A percentile compares a stretch with the other conserved stretches of the same genome.
Conservation (phyloP, 1,139 yeast species). For the Suhomyces chickasaworum region DNA sequence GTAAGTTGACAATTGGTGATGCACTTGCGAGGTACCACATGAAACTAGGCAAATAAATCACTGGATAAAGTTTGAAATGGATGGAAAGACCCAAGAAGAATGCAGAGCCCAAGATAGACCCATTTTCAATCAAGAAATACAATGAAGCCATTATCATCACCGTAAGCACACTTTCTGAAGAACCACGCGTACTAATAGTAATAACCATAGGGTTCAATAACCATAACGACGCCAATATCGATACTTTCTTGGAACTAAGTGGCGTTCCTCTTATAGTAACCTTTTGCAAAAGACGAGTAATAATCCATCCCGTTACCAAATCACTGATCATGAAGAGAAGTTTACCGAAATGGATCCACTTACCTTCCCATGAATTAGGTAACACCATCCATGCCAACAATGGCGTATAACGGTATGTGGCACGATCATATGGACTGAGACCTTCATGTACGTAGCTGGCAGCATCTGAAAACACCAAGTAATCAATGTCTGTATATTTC, state of each 20-base stretch:
- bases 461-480: slow-evolving; percentile 91
- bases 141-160: slow-evolving; percentile 70
- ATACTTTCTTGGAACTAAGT: slow-evolving; percentile 30
- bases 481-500: slow-evolving; percentile 91
- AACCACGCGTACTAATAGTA: slow-evolving; percentile 90
- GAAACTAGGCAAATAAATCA: slow-evolving; percentile 72
- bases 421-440: slow-evolving; percentile 75
- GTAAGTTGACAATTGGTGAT: slow-evolving; percentile 27
- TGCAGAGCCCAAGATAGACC: slow-evolving; percentile 53
- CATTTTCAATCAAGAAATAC: slow-evolving; percentile 40
- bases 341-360: slow-evolving; percentile 75
- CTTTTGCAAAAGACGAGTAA: slow-evolving; percentile 41
- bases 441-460: slow-evolving; percentile 67
- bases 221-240: slow-evolving; percentile 67
- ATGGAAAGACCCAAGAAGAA: slow-evolving; percentile 72
- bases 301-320: slow-evolving; percentile 73
- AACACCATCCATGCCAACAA: slow-evolving; percentile 77
- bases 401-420: slow-evolving; percentile 93
- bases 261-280: slow-evolving; percentile 18
- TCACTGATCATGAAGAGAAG: slow-evolving; percentile 75
- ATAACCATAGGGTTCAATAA: slow-evolving; percentile 92
- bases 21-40: slow-evolving; percentile 30
- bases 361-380: slow-evolving; percentile 57
- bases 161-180: slow-evolving; percentile 86
- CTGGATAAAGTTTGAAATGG: slow-evolving; percentile 90